Evolutionary conservation across 495 filamentous ascomycete species (phyloP).

Genomic region (Daldinia loculata): DNA sequence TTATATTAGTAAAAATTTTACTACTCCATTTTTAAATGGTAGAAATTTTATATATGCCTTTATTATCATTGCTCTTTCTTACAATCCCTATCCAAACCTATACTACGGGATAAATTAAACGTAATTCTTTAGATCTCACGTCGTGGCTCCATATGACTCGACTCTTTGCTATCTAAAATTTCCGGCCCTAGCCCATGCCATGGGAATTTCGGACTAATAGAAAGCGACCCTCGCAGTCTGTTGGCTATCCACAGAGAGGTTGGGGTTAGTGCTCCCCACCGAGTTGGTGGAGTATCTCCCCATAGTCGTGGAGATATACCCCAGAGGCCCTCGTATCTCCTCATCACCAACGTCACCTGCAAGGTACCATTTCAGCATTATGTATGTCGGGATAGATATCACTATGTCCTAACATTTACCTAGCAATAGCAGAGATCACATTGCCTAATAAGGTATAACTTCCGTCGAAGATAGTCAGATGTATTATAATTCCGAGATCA

Average conservation of each 20-base stretch:
- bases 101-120: not conserved
- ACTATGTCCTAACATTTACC: not conserved
- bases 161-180: constrained; percentile 12
- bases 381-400: not conserved
- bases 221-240: constrained; percentile 15
- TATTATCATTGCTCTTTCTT: too few species aligned
- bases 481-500: not conserved
- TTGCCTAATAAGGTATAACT: constrained; percentile 10
- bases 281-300: constrained; percentile 34
- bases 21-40: too few species aligned
- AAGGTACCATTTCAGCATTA: constrained; percentile 7
- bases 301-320: constrained; percentile 3
- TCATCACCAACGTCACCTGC: constrained; percentile 20
- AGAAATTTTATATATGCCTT: too few species aligned
- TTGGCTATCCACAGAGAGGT: constrained; percentile 1
- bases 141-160: not conserved
- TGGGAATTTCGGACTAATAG: constrained; percentile 27
- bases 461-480: not conserved
- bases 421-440: not conserved
- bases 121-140: not conserved
- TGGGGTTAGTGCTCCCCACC: constrained; percentile 21
- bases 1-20: too few species aligned
- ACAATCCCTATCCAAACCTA: not conserved
- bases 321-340: constrained; percentile 25
- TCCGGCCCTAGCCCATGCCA: constrained; percentile 11